phyloP scores from a whole-genome alignment of 768 basidiomycete species.

The Favolaschia claudopus region DNA sequence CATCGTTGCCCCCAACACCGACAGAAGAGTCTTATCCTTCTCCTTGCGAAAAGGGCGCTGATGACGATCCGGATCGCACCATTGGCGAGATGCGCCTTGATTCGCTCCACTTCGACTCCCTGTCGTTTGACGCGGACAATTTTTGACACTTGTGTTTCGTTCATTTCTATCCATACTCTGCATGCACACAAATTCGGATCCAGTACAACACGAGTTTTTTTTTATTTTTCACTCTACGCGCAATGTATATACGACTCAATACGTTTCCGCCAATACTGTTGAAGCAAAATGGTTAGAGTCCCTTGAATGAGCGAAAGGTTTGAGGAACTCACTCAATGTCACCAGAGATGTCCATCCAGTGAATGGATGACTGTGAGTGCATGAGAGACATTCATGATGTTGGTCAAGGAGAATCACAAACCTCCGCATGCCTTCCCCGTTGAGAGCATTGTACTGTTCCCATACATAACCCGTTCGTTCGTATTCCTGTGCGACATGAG shows the following conservation, averaged over 20 bases:
- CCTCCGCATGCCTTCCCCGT: conserved; percentile 89
- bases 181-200: conserved; percentile 14
- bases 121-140: conserved; percentile 71
- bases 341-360: conserved; percentile 96
- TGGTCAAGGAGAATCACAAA: conserved; percentile 37
- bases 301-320: background rate
- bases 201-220: conserved; percentile 13
- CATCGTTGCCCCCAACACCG: conserved; percentile 46
- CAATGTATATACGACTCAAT: conserved; percentile 30
- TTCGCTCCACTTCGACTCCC: conserved; percentile 74
- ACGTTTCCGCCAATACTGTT: conserved; percentile 40
- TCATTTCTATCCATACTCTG: background rate
- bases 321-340: conserved; percentile 76
- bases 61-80: conserved; percentile 23
- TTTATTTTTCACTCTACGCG: conserved; percentile 17
- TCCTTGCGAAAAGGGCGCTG: conserved; percentile 30
- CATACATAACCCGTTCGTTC: conserved; percentile 93
- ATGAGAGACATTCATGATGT: conserved; percentile 9
- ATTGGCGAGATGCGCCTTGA: conserved; percentile 65
- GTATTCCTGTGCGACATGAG: conserved; percentile 69
- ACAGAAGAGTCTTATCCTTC: conserved; percentile 29
- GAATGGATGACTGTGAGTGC: conserved; percentile 80
- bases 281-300: background rate
- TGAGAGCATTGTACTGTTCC: conserved; percentile 93
- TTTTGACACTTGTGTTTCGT: conserved; percentile 42